Percentiles rank a stretch among this genome's conserved stretches.
Evolutionary conservation across 176 grass and related monocot species (phyloP).

Genomic region (Juncus inflexus): DNA sequence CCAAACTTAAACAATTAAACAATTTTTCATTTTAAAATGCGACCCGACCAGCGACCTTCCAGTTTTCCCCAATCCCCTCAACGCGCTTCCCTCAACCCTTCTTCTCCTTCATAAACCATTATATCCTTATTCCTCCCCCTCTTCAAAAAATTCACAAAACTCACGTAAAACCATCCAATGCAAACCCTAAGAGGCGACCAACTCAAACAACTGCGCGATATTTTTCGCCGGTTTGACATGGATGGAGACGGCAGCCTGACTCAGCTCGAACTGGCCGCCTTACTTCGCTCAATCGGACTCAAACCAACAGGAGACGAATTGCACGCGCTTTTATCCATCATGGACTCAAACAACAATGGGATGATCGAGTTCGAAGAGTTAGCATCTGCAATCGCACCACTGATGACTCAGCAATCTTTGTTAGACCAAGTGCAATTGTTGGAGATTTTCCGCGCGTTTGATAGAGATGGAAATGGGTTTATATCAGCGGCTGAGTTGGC

Average conservation of each 20-base stretch:
- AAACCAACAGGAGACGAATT: slow-evolving; percentile 60
- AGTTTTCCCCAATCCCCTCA: neutral
- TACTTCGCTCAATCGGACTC: slow-evolving; percentile 57
- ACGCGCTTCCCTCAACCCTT: slow-evolving; percentile 4
- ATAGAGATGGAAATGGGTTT: slow-evolving; percentile 63
- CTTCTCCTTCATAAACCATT: slow-evolving; percentile 7
- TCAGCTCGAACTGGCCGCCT: slow-evolving; percentile 66
- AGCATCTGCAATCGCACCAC: slow-evolving; percentile 53
- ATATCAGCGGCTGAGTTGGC: slow-evolving; percentile 72
- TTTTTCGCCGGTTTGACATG: slow-evolving; percentile 75
- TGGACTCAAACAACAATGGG: slow-evolving; percentile 72
- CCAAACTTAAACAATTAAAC: too few relatives aligned
- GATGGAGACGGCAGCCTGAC: slow-evolving; percentile 67
- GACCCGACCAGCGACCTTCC: slow-evolving; percentile 1
- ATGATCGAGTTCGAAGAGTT: slow-evolving; percentile 68
- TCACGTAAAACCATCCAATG: neutral
- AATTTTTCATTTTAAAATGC: too few relatives aligned
- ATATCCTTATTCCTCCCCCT: neutral
- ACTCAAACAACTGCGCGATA: slow-evolving; percentile 69
- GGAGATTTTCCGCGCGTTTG: slow-evolving; percentile 66
- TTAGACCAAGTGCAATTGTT: slow-evolving; percentile 62
- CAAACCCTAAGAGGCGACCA: slow-evolving; percentile 42
- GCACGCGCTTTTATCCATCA: slow-evolving; percentile 46
- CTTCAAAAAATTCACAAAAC: slow-evolving; percentile 6
- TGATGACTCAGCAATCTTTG: slow-evolving; percentile 59